These are phyloP conservation scores for Diplodia corticola DNA, from an alignment of 2,329 filamentous ascomycete genomes.

Conservation along the genomic window DNA sequence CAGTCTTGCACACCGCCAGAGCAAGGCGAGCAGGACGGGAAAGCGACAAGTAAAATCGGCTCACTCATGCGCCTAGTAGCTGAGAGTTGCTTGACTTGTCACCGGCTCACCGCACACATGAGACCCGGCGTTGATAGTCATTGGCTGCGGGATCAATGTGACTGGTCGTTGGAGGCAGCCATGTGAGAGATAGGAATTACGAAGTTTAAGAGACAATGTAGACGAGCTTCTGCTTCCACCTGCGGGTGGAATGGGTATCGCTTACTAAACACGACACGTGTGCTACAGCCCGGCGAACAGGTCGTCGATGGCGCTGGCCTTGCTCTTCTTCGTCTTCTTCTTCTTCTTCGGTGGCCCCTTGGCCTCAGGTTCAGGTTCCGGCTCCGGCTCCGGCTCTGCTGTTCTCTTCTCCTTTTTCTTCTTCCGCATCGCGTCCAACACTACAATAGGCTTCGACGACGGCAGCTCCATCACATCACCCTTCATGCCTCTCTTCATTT, in stretches of 20 bases:
- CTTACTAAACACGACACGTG: too few relatives aligned
- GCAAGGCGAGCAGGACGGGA: neutral
- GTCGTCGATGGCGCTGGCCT: conserved; percentile 18
- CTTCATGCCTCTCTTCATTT: neutral
- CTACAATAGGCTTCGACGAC: neutral
- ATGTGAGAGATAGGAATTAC: neutral
- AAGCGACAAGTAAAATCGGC: neutral
- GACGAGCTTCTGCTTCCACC: neutral
- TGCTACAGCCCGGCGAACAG: conserved; percentile 19
- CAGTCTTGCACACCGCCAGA: neutral
- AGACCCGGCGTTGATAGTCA: neutral
- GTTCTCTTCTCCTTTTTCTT: conserved; percentile 9
- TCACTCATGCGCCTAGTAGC: neutral
- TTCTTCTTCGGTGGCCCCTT: conserved; percentile 16
- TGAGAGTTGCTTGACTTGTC: neutral
- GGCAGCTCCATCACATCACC: neutral
- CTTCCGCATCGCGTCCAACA: neutral
- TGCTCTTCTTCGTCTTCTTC: conserved; percentile 20
- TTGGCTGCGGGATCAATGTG: neutral
- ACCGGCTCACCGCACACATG: neutral
- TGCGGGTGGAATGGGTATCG: neutral
- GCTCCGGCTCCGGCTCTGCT: neutral
- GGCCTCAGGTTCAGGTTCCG: neutral
- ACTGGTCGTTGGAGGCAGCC: neutral
- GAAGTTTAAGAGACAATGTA: too few relatives aligned